phyloP scores from a whole-genome alignment of 306 rosid species.

The Citrullus mucosospermus region DNA sequence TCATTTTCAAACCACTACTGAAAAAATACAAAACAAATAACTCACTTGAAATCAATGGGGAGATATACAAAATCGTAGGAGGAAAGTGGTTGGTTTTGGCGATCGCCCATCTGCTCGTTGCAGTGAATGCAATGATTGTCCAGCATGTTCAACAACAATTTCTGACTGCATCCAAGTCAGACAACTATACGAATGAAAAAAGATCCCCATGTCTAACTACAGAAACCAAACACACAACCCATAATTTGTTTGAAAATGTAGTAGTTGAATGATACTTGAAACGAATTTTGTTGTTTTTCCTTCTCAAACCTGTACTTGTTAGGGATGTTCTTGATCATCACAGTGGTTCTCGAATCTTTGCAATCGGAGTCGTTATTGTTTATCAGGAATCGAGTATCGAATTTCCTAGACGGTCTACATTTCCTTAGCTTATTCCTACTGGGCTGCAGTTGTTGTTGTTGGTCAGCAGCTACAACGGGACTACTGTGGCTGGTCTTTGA shows the following conservation, averaged over 20 bases:
- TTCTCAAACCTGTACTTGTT: conserved; percentile 73
- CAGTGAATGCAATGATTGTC: conserved; percentile 92
- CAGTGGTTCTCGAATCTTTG: conserved; percentile 67
- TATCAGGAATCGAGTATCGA: conserved; percentile 8
- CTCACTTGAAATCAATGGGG: conserved; percentile 96
- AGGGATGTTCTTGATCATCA: conserved; percentile 95
- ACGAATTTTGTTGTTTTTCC: not conserved
- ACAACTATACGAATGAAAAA: not conserved
- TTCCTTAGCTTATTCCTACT: conserved; percentile 35
- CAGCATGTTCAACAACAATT: conserved; percentile 77
- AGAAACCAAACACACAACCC: not conserved
- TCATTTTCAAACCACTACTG: not conserved
- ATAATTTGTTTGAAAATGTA: not conserved
- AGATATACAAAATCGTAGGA: conserved; percentile 81
- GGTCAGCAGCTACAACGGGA: not conserved
- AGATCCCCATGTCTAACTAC: not conserved
- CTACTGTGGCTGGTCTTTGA: conserved; percentile 7
- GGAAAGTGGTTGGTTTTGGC: conserved; percentile 46
- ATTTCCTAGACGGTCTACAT: conserved; percentile 30
- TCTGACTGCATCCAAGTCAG: conserved; percentile 41
- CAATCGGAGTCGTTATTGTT: conserved; percentile 7
- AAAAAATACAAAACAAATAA: not conserved
- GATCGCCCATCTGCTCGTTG: conserved; percentile 53
- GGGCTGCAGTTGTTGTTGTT: conserved; percentile 16
- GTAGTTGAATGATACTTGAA: not conserved